Evolutionary conservation across 2,329 filamentous ascomycete genomes (phyloP).

Genomic region (Pseudonectria foliicola): DNA sequence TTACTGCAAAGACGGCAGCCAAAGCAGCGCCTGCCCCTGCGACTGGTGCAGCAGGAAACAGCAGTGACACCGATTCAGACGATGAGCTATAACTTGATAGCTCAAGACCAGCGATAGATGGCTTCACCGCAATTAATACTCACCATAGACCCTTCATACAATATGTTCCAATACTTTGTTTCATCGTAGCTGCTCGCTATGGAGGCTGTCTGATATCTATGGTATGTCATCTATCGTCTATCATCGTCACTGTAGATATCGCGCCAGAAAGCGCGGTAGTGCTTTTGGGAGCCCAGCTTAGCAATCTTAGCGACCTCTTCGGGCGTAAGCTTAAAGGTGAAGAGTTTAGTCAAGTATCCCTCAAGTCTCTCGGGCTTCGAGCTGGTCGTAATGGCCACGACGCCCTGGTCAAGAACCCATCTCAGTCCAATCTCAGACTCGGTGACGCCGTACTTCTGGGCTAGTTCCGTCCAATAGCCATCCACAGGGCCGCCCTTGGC

Average conservation of each 20-base stretch:
- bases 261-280: slow-evolving; percentile 54
- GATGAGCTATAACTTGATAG: slow-evolving; percentile 41
- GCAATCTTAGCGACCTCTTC: slow-evolving; percentile 52
- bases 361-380: slow-evolving; percentile 50
- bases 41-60: slow-evolving; percentile 32
- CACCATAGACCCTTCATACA: neutral
- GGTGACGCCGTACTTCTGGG: slow-evolving; percentile 51
- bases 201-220: slow-evolving; percentile 9
- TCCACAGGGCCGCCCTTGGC: slow-evolving; percentile 49
- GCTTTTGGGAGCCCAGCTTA: slow-evolving; percentile 50
- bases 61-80: slow-evolving; percentile 47
- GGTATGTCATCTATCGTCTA: slow-evolving; percentile 34
- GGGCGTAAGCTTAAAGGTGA: slow-evolving; percentile 50
- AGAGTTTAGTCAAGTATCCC: slow-evolving; percentile 44
- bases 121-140: no score
- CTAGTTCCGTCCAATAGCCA: slow-evolving; percentile 40
- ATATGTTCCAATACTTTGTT: slow-evolving; percentile 4
- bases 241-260: slow-evolving; percentile 47
- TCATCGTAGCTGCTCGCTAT: no score
- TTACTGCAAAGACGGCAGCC: slow-evolving; percentile 30
- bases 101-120: slow-evolving; percentile 1
- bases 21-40: slow-evolving; percentile 16
- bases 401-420: slow-evolving; percentile 54
- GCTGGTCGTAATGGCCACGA: slow-evolving; percentile 54
- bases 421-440: slow-evolving; percentile 50